These are phyloP conservation scores for Sclerotinia nivalis DNA, from an alignment of 2,329 filamentous ascomycete species.

Conservation along the genomic window DNA sequence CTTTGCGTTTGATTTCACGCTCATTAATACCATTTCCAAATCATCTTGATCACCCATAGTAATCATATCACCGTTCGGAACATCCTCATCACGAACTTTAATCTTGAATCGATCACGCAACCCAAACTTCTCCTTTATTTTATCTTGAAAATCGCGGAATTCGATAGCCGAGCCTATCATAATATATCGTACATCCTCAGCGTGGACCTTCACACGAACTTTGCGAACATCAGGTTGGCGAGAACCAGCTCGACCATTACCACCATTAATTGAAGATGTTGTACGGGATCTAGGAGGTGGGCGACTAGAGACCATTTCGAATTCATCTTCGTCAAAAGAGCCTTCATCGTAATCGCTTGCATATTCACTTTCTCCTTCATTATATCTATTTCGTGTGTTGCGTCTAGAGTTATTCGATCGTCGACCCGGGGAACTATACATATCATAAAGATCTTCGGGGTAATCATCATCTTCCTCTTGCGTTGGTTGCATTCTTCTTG, in stretches of 20 bases:
- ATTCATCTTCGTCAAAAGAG: constrained; percentile 73
- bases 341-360: constrained; percentile 71
- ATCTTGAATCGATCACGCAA: constrained; percentile 80
- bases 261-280: constrained; percentile 32
- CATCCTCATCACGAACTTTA: constrained; percentile 81
- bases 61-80: constrained; percentile 82
- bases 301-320: constrained; percentile 71
- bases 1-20: constrained; percentile 65
- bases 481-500: constrained; percentile 36
- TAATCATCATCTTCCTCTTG: constrained; percentile 62
- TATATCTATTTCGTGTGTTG: constrained; percentile 57
- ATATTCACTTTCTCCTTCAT: constrained; percentile 78
- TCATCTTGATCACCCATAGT: constrained; percentile 97
- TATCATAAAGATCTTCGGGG: constrained; percentile 61
- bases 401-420: constrained; percentile 46
- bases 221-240: constrained; percentile 69
- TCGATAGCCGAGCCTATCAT: constrained; percentile 74
- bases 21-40: constrained; percentile 80
- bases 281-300: constrained; percentile 45
- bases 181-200: constrained; percentile 87
- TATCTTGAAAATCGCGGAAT: constrained; percentile 75
- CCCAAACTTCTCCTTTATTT: constrained; percentile 84
- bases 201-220: constrained; percentile 89
- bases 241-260: constrained; percentile 52
- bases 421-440: constrained; percentile 54